phyloP scores from a whole-genome alignment of 371 early-diverging fungal genomes.

The Sporodiniella umbellata region DNA sequence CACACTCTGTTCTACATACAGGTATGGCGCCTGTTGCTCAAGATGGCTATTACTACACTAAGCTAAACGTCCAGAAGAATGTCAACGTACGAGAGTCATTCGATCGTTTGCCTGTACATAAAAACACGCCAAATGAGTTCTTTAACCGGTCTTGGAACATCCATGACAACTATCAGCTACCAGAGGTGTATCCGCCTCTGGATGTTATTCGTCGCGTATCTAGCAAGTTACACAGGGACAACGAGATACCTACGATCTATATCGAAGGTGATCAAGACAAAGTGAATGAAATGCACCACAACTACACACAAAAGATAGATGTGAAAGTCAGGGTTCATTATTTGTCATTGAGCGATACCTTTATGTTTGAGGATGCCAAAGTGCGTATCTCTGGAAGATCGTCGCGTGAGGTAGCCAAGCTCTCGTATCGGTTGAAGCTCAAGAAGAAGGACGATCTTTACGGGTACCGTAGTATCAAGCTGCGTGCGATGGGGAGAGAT shows the following conservation, averaged over 20 bases:
- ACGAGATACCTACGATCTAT: conserved; percentile 33
- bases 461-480: conserved; percentile 45
- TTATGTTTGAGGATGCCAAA: conserved; percentile 14
- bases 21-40: conserved; percentile 18
- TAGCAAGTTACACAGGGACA: conserved; percentile 11
- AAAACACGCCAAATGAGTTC: conserved; percentile 14
- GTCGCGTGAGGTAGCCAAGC: conserved; percentile 17
- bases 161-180: conserved; percentile 1
- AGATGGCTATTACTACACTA: conserved; percentile 11
- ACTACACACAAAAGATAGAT: conserved; percentile 12
- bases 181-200: conserved; percentile 7
- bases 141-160: conserved; percentile 16
- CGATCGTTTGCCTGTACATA: conserved; percentile 2
- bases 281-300: conserved; percentile 14
- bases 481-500: conserved; percentile 43
- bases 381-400: conserved; percentile 25
- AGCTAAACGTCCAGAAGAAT: neutral
- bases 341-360: conserved; percentile 3
- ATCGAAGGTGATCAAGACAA: conserved; percentile 12
- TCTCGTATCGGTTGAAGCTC: conserved; percentile 19
- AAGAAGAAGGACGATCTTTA: conserved; percentile 21
- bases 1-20: no score
- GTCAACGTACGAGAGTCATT: conserved; percentile 13
- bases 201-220: conserved; percentile 3
- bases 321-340: conserved; percentile 3